A percentile compares a stretch with the other conserved stretches of the same genome.
Evolutionary conservation across 306 rosid species (phyloP).

Genomic region (Cyclanthera cordifolia): DNA sequence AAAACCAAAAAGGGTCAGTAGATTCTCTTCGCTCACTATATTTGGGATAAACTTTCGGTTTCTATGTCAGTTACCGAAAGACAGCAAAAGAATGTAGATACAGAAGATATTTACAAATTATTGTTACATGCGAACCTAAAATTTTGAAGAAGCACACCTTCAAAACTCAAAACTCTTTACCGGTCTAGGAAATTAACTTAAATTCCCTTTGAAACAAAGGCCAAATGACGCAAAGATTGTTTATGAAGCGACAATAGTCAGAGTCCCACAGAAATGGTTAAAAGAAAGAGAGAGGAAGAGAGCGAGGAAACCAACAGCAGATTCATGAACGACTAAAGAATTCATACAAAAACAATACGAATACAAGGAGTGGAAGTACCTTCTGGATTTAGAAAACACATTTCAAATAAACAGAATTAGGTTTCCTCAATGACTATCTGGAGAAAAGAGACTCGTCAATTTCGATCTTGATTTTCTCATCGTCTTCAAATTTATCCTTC

Average conservation of each 20-base stretch:
- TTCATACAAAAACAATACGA: not conserved
- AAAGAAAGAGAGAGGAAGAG: not conserved
- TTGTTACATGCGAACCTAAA: too few relatives aligned
- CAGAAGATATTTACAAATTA: too few relatives aligned
- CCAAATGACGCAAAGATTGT: not conserved
- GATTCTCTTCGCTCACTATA: not conserved
- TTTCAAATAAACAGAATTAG: conserved; percentile 2
- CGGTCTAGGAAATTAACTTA: not conserved
- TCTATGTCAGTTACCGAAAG: too few relatives aligned
- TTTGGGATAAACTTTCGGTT: too few relatives aligned
- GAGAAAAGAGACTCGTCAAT: conserved; percentile 49
- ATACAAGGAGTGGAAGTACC: conserved; percentile 11
- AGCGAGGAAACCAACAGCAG: not conserved
- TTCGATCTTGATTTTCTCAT: conserved; percentile 50
- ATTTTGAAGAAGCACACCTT: too few relatives aligned
- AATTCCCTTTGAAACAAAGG: not conserved
- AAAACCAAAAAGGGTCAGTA: not conserved
- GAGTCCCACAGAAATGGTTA: not conserved
- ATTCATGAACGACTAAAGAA: not conserved
- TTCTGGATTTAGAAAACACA: conserved; percentile 22
- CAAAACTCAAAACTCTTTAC: too few relatives aligned
- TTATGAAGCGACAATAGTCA: not conserved
- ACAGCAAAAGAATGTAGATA: too few relatives aligned
- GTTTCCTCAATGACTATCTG: conserved; percentile 8
- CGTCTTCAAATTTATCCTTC: conserved; percentile 56